phyloP scores from a whole-genome alignment of 805 yeast genomes.

The Zygosaccharomyces bisporus region DNA sequence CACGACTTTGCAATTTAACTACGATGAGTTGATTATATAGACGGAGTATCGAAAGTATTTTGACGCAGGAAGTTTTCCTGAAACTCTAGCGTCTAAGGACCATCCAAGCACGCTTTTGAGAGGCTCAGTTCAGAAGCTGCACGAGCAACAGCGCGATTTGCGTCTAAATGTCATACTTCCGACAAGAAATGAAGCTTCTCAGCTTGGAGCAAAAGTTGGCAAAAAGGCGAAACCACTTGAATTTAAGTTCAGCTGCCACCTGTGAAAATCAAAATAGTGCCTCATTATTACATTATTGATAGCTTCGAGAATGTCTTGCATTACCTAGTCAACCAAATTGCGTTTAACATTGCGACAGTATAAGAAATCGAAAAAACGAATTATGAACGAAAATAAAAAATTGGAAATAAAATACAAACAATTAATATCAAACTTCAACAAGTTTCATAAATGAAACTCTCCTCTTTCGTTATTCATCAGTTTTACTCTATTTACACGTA shows the following conservation, averaged over 20 bases:
- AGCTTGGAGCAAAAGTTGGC: neutral
- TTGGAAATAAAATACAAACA: neutral
- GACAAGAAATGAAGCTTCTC: neutral
- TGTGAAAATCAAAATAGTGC: neutral
- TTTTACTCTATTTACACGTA: conserved; percentile 6
- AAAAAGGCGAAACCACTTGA: neutral
- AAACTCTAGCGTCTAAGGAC: neutral
- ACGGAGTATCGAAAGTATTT: neutral
- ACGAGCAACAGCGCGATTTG: neutral
- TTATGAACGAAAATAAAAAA: neutral
- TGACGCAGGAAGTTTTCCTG: neutral
- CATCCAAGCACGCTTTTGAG: neutral
- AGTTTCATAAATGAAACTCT: neutral
- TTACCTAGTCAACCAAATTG: no score
- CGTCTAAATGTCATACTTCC: neutral
- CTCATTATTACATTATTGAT: neutral
- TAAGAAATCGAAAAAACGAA: no score
- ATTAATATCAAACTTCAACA: conserved; percentile 1
- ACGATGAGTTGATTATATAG: neutral
- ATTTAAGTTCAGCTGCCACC: neutral
- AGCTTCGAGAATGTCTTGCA: neutral
- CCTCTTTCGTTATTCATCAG: conserved; percentile 17
- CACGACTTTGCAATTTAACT: neutral
- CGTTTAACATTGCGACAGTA: no score
- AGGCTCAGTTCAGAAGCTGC: neutral